Evolutionary conservation across 2,329 filamentous ascomycete genomes (phyloP), one percentile per base, ranked within the genome.

Genomic region (Aspergillus japonicus): DNA sequence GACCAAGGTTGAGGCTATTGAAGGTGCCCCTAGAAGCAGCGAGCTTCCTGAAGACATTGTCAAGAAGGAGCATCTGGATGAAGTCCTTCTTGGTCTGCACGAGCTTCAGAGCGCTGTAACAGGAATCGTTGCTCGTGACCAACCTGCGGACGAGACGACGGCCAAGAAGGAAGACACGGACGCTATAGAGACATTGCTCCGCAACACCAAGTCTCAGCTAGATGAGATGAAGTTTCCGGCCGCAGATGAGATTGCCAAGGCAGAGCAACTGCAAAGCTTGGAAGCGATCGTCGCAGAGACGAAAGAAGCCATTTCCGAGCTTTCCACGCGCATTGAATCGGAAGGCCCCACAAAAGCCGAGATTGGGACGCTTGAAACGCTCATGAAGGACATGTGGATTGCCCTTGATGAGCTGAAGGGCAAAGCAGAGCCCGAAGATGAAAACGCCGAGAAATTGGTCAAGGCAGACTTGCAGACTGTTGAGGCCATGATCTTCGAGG

Each of bases 121-220:
- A 58, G 78, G 78, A 26, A 71, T 85, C 60, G 69, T 82, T 66
- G 68, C 81, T 66, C 72, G 78, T n/a, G 77, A 77, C 11, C 64
- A 59, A n/a, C 63, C 66, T 26, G 63, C 65, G 11, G 71, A 77
- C 14, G 81, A 83, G 51, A 86, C 87, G 42, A 73, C 82, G 2
- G 87, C 89, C 5, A 87, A 83, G 33, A 91, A 91, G 71, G 92
- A 96, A 65, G 93, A 98, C 67, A 91, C 93, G 0, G 87, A 94
- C 62, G 92, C 92, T 11, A 93, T 98, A 60, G 94, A 97, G 75
- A 96, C 90, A 0, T 87, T 98, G 52, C 82, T 98, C 12, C 87
- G 89, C 47, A 96, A 96, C 72, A 93, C 92, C 33, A 97, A 97
- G 73, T 87, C 89, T 5, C 90, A 90, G 50, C 80, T 98, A 10